Evolutionary conservation across 306 rosid genomes (phyloP).

Genomic region (barrel medic (Medicago truncatula)): MtrunA17r5.0-ANR NC_053045.1:47947501-47948000

Average conservation of each 20-base stretch:
- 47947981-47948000: constrained; percentile 17
- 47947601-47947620: constrained; percentile 1
- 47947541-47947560: too few species aligned
- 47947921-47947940: constrained; percentile 29
- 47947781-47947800: not conserved
- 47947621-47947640: not conserved
- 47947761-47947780: not conserved
- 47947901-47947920: constrained; percentile 7
- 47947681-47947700: constrained; percentile 2
- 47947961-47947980: constrained; percentile 36
- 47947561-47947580: too few species aligned
- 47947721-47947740: not conserved
- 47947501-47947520: too few species aligned
- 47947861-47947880: constrained; percentile 31
- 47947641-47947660: not conserved
- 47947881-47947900: constrained; percentile 30
- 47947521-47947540: too few species aligned
- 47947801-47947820: constrained; percentile 1
- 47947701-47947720: not conserved
- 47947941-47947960: constrained; percentile 25
- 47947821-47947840: not conserved
- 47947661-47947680: not conserved
- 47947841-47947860: not conserved
- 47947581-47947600: not conserved
- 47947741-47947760: not conserved